Evolutionary conservation across 2,329 filamentous ascomycete species (phyloP).

Genomic region (Daldinia sp.): DNA sequence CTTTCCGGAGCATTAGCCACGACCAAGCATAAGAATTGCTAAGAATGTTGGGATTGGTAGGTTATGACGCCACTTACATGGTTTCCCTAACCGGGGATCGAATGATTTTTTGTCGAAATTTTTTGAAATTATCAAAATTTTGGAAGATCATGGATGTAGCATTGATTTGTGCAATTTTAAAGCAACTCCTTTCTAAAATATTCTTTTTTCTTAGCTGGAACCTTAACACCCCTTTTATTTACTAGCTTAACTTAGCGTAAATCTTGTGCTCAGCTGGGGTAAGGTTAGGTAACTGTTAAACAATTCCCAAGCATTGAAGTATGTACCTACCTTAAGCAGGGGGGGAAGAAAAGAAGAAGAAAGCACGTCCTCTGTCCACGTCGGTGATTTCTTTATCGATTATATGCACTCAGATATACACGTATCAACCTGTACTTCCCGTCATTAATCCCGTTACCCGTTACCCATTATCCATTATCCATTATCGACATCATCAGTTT

Average conservation of each 20-base stretch:
- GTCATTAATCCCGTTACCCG: no score
- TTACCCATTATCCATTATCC: no score
- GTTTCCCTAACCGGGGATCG: conserved; percentile 17
- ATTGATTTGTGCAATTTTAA: conserved; percentile 30
- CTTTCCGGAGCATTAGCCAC: background rate
- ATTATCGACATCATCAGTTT: background rate
- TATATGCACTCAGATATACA: conserved; percentile 13
- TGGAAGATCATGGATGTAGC: conserved; percentile 18
- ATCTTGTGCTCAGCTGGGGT: conserved; percentile 14
- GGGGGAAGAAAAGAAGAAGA: conserved; percentile 11
- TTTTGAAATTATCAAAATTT: conserved; percentile 33
- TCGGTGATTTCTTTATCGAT: conserved; percentile 29
- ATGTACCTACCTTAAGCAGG: background rate
- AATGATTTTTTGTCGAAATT: conserved; percentile 27
- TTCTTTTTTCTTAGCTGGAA: conserved; percentile 14
- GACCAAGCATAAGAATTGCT: background rate
- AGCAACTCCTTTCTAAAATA: conserved; percentile 18
- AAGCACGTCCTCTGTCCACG: conserved; percentile 4
- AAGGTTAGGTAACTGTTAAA: background rate
- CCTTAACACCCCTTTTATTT: conserved; percentile 4
- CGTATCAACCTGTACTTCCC: conserved; percentile 13
- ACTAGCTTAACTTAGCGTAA: conserved; percentile 1
- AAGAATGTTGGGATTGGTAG: conserved; percentile 16
- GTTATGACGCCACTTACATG: conserved; percentile 32
- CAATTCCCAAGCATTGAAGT: no score